These are phyloP conservation scores for Draba incana DNA, from an alignment of 345 rosid genomes.

Conservation along the genomic window DNA sequence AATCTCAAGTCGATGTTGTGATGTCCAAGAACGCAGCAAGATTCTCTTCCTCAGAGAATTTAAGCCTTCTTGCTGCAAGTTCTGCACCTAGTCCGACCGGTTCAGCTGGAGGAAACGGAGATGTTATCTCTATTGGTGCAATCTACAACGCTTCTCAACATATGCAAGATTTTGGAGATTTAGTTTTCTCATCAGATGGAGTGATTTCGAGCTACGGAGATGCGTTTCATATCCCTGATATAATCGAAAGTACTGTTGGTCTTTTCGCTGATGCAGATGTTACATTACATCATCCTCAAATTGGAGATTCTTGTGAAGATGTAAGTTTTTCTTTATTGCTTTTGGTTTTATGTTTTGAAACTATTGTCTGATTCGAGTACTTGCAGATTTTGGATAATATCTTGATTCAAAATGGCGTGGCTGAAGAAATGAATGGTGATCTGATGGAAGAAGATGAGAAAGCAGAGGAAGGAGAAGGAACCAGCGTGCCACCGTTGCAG, in stretches of 20 bases:
- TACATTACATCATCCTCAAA: slow-evolving; percentile 63
- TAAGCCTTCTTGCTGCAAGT: slow-evolving; percentile 87
- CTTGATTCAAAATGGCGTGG: slow-evolving; percentile 52
- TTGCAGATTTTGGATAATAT: slow-evolving; percentile 43
- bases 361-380: slow-evolving; percentile 18
- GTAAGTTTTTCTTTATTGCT: slow-evolving; percentile 51
- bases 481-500: slow-evolving; percentile 46
- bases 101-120: slow-evolving; percentile 68
- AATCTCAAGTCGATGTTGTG: slow-evolving; percentile 59
- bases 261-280: slow-evolving; percentile 79
- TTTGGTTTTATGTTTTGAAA: background rate
- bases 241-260: slow-evolving; percentile 91
- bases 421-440: slow-evolving; percentile 50
- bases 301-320: slow-evolving; percentile 68
- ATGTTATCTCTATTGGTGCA: slow-evolving; percentile 59
- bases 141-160: slow-evolving; percentile 52
- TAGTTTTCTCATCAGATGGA: slow-evolving; percentile 63
- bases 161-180: slow-evolving; percentile 58
- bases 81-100: slow-evolving; percentile 82
- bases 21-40: slow-evolving; percentile 71
- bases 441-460: slow-evolving; percentile 49
- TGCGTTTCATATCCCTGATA: slow-evolving; percentile 80
- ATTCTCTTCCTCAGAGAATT: slow-evolving; percentile 87
- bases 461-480: slow-evolving; percentile 67
- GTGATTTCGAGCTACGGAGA: slow-evolving; percentile 67